Base-by-base conservation (phyloP, 441 rosid species). In the Pelargonium citronellum region DNA sequence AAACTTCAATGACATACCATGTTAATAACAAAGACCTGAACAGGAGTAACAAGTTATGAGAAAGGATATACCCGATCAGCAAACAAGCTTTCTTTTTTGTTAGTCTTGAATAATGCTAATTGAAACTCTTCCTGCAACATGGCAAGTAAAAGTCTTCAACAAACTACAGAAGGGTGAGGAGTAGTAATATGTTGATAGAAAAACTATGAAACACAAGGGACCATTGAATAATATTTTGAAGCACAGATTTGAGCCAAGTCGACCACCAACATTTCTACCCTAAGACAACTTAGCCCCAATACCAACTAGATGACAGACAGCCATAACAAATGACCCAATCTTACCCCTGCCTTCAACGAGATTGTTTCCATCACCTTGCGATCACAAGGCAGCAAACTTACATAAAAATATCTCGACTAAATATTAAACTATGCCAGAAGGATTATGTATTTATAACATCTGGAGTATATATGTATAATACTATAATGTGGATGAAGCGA, bases 31-130 rank as follows among this genome's bases (percentile, higher is more conserved):
- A 43, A 60, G 16, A 73, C 19, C 30, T 58, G 15, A 5, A 51
- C 20, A 67, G 71, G 43, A 72, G 57, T 37, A 55, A 55, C 19
- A 55, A 55, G 7, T 55, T 55, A 5, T 57, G 20, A 49, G 61
- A 67, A 74, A 61, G 41, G 7, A 55, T 55, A 55, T 82, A 90
- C 98, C 92, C 96, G 79, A 74, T 94, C 98, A 17, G 98, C 98
- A 86, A 94, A 94, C 85, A 91, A 80, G 78, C 98, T 94, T 81
- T 94, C 98, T 74, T 94, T 94, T 73, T 90, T 94, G 76, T 85
- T 91, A 22, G 99, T 91, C 84, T 94, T 94, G 80, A 94, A 94
- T 75, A 94, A 79, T 10, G 99, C 97, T 79, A 94, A 78, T 69
- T 94, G 99, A 81, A 94, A 94, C 84, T 94, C 98, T 77, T 94